A percentile compares a stretch with the other conserved stretches of the same genome.
Conservation (phyloP, 768 basidiomycete species). For the Mycena sanguinolenta region DNA sequence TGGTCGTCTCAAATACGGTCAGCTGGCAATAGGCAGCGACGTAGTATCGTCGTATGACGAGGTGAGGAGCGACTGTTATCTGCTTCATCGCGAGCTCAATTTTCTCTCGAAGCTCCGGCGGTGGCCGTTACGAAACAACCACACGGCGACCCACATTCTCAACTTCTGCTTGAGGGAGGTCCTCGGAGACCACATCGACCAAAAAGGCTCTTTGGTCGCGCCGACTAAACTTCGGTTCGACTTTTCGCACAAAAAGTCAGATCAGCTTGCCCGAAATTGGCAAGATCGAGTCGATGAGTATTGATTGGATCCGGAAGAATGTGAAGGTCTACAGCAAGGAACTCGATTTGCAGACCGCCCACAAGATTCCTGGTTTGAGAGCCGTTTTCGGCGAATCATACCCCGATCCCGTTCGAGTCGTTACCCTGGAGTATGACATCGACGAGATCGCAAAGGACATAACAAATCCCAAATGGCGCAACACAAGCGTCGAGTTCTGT, state of each 20-base stretch:
- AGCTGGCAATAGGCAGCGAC: constrained; percentile 80
- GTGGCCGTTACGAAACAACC: constrained; percentile 97
- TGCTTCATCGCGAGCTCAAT: constrained; percentile 3
- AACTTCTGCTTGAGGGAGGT: constrained; percentile 94
- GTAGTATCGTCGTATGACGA: constrained; percentile 95
- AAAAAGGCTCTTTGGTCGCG: constrained; percentile 97
- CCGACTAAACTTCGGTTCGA: constrained; percentile 97
- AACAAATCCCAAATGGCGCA: constrained; percentile 90
- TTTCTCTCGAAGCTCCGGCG: constrained; percentile 78
- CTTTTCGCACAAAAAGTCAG: constrained; percentile 95
- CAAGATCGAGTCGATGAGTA: constrained; percentile 86
- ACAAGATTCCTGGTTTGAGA: constrained; percentile 91
- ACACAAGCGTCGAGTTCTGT: constrained; percentile 96
- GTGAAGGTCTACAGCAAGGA: constrained; percentile 93
- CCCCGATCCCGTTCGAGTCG: constrained; percentile 97
- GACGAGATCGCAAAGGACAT: constrained; percentile 90
- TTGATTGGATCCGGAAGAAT: constrained; percentile 92
- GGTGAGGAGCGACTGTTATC: constrained; percentile 53
- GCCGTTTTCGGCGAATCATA: constrained; percentile 99
- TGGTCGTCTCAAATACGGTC: constrained; percentile 91
- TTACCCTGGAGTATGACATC: constrained; percentile 88
- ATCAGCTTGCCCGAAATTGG: constrained; percentile 81
- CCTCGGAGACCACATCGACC: constrained; percentile 97
- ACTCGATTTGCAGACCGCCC: constrained; percentile 79
- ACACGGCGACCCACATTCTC: constrained; percentile 98